Evolutionary conservation across 176 grass and related monocot species (phyloP).

Genomic region (Ampelocalamus luodianensis): DNA sequence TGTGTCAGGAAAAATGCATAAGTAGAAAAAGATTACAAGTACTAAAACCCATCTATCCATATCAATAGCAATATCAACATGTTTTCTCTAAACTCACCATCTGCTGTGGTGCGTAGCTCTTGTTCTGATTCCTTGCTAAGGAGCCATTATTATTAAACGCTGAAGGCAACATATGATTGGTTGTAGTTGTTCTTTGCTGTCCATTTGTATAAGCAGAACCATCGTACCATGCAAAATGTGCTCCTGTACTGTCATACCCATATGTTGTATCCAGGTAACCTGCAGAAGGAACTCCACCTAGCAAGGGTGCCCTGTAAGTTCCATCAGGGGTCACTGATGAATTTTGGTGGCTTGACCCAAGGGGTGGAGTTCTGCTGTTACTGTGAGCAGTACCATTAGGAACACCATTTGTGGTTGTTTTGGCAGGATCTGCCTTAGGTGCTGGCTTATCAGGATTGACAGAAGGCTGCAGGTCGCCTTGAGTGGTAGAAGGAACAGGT

Average conservation of each 20-base stretch:
- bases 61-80: not conserved
- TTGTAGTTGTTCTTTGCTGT: constrained; percentile 58
- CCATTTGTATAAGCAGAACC: constrained; percentile 72
- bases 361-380: constrained; percentile 54
- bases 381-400: constrained; percentile 68
- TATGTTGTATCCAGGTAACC: constrained; percentile 59
- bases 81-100: constrained; percentile 50
- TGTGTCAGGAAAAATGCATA: not conserved
- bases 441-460: constrained; percentile 63
- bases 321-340: constrained; percentile 59
- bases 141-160: constrained; percentile 48
- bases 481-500: constrained; percentile 56
- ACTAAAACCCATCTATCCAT: not conserved
- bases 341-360: constrained; percentile 77
- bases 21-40: not conserved
- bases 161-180: constrained; percentile 51
- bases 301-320: constrained; percentile 62
- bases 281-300: constrained; percentile 66
- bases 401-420: constrained; percentile 51
- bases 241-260: constrained; percentile 66
- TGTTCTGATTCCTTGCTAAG: constrained; percentile 68
- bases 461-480: constrained; percentile 55
- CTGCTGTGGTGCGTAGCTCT: constrained; percentile 49
- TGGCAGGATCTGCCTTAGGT: constrained; percentile 57
- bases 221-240: constrained; percentile 75